Evolutionary conservation across 2,329 filamentous ascomycete genomes (phyloP), one percentile per base, ranked within the genome.

Genomic region (Rosellinia necatrix): DNA sequence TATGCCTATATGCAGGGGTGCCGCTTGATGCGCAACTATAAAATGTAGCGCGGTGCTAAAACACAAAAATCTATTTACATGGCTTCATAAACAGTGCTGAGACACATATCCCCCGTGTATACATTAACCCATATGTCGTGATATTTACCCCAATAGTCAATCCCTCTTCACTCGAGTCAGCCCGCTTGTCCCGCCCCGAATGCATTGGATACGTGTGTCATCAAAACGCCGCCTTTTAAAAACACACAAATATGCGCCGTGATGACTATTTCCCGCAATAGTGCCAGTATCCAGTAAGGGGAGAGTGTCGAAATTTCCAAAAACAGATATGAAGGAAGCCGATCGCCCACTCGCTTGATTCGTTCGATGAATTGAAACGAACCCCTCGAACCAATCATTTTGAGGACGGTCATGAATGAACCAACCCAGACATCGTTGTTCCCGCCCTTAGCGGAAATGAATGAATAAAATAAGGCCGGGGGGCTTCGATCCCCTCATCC

Each of bases 11-110:
- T n/a, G n/a, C n/a, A n/a, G n/a, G n/a, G n/a, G n/a, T n/a, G n/a
- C n/a, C n/a, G n/a, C n/a, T n/a, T n/a, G n/a, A n/a, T n/a, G n/a
- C n/a, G n/a, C n/a, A n/a, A n/a, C n/a, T n/a, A n/a, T n/a, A n/a
- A n/a, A n/a, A n/a, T n/a, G n/a, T n/a, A n/a, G n/a, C n/a, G n/a
- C n/a, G n/a, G n/a, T n/a, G n/a, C n/a, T n/a, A n/a, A n/a, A n/a
- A 15, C 12, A 27, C 40, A 3, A 47, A 37, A 47, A 22, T 61
- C 41, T 50, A 51, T 53, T 43, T 53, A 56, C 56, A 52, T 52
- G 43, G 46, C 35, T 34, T 55, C 58, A 47, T 54, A 51, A 59
- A 22, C 27, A 34, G 19, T 30, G 15, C 5, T 2, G 24, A 17
- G 12, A 9, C 13, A 13, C 9, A 37, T 17, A 51, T 21, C 17